Evolutionary conservation across 305 asterid species (phyloP).

Genomic region (Solanum hybrid): DNA sequence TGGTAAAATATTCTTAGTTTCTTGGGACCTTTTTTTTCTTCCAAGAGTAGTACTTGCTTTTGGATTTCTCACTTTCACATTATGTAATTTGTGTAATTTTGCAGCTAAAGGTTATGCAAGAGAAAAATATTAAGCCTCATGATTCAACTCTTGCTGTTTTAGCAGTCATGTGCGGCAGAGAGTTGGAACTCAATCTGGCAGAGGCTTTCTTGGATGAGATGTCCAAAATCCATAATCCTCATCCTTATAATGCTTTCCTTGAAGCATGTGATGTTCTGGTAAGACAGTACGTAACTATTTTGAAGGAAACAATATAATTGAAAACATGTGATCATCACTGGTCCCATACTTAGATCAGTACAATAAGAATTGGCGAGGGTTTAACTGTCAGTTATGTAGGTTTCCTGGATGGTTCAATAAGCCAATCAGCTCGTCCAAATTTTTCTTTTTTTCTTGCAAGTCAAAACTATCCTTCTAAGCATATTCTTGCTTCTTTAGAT

Average conservation of each 20-base stretch:
- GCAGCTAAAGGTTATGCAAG: constrained; percentile 78
- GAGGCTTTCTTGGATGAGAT: constrained; percentile 54
- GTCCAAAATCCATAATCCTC: constrained; percentile 24
- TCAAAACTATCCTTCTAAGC: neutral
- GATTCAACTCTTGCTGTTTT: constrained; percentile 67
- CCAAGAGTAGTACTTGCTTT: neutral
- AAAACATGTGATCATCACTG: neutral
- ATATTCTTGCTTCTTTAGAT: neutral
- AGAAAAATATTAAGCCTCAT: constrained; percentile 56
- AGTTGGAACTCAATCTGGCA: constrained; percentile 68
- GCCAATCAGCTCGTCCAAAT: neutral
- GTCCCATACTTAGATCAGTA: neutral
- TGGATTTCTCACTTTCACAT: constrained; percentile 1
- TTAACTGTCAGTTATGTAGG: neutral
- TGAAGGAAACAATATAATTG: neutral
- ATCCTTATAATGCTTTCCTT: constrained; percentile 59
- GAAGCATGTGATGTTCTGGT: constrained; percentile 80
- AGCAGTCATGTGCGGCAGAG: constrained; percentile 71
- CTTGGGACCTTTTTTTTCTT: neutral
- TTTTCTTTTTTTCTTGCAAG: neutral
- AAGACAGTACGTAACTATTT: neutral
- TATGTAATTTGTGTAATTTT: constrained; percentile 3
- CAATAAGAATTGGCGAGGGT: neutral
- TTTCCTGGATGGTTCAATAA: neutral
- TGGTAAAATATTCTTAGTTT: constrained; percentile 38